Evolutionary conservation across 495 filamentous ascomycete genomes (phyloP), one percentile per base, ranked within the genome.

Genomic region (Aspergillus taichungensis): DNA sequence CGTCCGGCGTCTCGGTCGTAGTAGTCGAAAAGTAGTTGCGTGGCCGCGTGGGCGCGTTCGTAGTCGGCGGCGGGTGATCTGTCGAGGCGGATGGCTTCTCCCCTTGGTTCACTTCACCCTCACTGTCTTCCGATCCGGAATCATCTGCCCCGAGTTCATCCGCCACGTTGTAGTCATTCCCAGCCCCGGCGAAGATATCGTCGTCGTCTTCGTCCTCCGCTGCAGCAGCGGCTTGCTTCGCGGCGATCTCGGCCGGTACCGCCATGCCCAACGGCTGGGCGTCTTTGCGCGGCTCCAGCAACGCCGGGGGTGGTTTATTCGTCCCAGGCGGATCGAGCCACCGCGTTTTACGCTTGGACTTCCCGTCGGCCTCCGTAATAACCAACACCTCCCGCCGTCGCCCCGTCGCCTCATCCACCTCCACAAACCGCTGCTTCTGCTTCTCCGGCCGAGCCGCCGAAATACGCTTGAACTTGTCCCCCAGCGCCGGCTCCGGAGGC

Each of bases 131-230:
- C 7, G 72, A 69, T 7, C 68, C 67, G 8, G 61, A 62, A 30
- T 76, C 72, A 5, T 74, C 77, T 13, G 75, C 74, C 18, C 72
- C 80, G 18, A 94, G 54, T 13, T 74, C 84, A 1, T 80, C 89
- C 31, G 96, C 73, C 5, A 92, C 94, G 61, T 98, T 77, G 59
- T 95, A 98, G 53, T 92, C 87, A 18, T 77, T 77, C 5, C 85
- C 92, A 2, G 79, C 88, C 30, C 84, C 92, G 38, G 83, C 87
- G 57, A 98, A 98, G 14, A 98, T 98, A 42, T 85, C 82, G 34
- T 79, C 82, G 34, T 79, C 76, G 34, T 78, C 74, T 42, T 74
- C 73, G 11, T 79, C 74, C 48, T 73, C 74, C 29, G 62, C 62
- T 28, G 59, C 64, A 32, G 59, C 57, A 33, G 65, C 65, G 40